Conservation (phyloP, 2,329 filamentous ascomycete species). For the Teratosphaeria gauchensis region DNA sequence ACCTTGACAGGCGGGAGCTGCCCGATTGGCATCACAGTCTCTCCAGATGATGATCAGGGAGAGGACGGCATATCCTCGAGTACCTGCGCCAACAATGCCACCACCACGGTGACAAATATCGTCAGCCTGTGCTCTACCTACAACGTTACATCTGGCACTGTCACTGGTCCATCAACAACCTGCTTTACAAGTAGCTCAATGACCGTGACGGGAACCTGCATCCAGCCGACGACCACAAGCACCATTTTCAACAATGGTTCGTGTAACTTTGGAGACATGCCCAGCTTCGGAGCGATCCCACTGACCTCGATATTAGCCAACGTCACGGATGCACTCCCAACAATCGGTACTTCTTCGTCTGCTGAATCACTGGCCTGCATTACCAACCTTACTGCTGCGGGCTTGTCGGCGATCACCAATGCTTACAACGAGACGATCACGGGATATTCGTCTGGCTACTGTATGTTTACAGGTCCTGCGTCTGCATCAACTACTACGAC, state of each 20-base stretch:
- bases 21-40: not conserved
- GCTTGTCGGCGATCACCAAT: not conserved
- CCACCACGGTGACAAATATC: not conserved
- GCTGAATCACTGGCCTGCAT: not conserved
- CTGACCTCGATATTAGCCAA: not conserved
- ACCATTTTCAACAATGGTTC: not conserved
- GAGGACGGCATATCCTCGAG: not conserved
- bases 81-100: not conserved
- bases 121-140: not conserved
- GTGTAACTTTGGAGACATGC: not conserved
- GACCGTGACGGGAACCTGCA: not conserved
- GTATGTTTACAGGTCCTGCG: not conserved
- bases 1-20: not conserved
- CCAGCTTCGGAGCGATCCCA: not conserved
- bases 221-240: not conserved
- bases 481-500: not conserved
- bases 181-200: not conserved
- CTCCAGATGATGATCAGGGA: not conserved
- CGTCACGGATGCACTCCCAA: not conserved
- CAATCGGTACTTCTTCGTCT: not conserved
- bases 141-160: not conserved
- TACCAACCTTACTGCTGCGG: not conserved
- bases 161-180: not conserved
- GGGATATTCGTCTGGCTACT: not conserved
- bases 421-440: not conserved